Conservation (phyloP, 805 yeast species). For the Saccharomycopsis fibuligera region DNA sequence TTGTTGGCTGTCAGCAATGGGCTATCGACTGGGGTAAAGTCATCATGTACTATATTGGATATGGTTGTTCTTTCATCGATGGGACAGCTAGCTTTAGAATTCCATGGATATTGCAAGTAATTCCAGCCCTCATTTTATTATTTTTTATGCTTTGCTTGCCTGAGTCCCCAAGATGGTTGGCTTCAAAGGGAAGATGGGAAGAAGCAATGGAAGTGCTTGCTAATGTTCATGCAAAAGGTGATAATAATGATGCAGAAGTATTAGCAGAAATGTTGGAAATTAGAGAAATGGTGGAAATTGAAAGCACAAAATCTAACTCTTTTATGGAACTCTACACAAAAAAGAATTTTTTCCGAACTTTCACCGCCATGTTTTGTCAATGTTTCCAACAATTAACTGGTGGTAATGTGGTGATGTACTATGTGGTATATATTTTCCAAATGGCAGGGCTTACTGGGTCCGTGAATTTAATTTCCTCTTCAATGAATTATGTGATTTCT, state of each 20-base stretch:
- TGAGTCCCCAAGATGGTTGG: conserved; percentile 53
- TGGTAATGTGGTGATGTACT: conserved; percentile 62
- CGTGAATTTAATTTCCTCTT: conserved; percentile 46
- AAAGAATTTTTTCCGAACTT: conserved; percentile 55
- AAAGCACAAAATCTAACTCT: neutral
- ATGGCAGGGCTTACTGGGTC: conserved; percentile 62
- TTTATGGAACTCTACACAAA: conserved; percentile 42
- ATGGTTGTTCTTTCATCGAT: conserved; percentile 54
- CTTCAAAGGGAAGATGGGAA: conserved; percentile 27
- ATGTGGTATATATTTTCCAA: conserved; percentile 50
- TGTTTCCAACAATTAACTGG: conserved; percentile 68
- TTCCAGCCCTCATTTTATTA: conserved; percentile 38
- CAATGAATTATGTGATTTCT: too few relatives aligned
- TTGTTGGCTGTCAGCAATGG: conserved; percentile 65
- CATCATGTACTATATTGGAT: conserved; percentile 69
- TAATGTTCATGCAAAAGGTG: conserved; percentile 7
- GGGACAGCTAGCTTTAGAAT: conserved; percentile 49
- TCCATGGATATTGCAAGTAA: conserved; percentile 65
- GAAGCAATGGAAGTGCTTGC: conserved; percentile 14
- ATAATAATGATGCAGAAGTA: conserved; percentile 4
- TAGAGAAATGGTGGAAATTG: neutral
- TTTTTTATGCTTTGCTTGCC: conserved; percentile 30
- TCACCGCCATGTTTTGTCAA: conserved; percentile 57
- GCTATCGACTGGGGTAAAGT: conserved; percentile 66
- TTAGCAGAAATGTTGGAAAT: conserved; percentile 6